Base-by-base conservation (phyloP, 495 filamentous ascomycete species). In the Hypoxylon perforatum region DNA sequence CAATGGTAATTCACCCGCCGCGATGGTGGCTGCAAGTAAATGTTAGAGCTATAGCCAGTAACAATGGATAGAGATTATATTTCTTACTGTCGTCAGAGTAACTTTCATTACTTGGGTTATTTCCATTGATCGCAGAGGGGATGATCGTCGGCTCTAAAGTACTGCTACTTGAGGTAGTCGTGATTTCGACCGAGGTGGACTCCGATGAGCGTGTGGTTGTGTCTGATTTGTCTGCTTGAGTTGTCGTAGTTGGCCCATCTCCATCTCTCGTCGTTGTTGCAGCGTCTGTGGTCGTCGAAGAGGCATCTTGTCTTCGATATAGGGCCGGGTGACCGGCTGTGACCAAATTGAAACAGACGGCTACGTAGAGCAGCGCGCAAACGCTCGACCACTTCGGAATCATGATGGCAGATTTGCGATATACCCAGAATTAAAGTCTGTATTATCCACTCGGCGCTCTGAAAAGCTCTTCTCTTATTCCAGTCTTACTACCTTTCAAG, bases 1-100 rank as follows among this genome's bases (percentile, higher is more conserved):
- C 44, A 97, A 80, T 0, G 94, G 94, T 21, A 97, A 83, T 46
- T 82, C 70, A 17, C 80, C 78, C 3, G 71, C 63, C 10, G 77
- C 75, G 30, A 81, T 60, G 2, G 76, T 73, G 23, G 70, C 82
- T 86, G 56, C 8, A 41, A 36, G 35, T 12, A 11, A 19, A 36
- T 11, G 25, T 61, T 46, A 60, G 56, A 63, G 30, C 23, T 19
- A 48, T 58, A 33, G 44, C 22, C 35, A 17, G 35, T 8, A 6
- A 25, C 36, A 35, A 38, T 12, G 17, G 33, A 25, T 19, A 25
- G 14, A 6, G 8, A 62, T 36, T 22, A 44, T 10, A 28, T 3
- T n/a, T 54, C 68, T 63, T 57, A 71, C 68, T 21, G 10, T 59
- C 22, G 49, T 45, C 41, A 21, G 25, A 4, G 28, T 45, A 63